Evolutionary conservation across 768 basidiomycete genomes (phyloP).

Genomic region (Amanita muscaria): DNA sequence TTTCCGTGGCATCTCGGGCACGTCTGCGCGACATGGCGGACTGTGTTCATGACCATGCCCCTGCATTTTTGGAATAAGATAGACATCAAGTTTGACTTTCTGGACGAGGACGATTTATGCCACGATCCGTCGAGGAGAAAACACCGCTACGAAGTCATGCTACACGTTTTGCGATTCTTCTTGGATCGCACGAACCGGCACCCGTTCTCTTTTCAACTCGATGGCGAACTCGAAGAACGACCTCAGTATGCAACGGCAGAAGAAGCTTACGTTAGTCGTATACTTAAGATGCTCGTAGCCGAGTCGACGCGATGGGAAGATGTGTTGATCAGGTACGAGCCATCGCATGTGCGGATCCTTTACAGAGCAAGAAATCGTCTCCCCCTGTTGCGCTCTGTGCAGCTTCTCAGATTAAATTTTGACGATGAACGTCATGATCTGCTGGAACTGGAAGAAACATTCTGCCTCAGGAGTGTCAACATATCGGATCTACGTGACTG

Average conservation of each 20-base stretch:
- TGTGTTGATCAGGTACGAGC: not conserved
- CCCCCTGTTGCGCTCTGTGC: not conserved
- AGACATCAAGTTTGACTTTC: not conserved
- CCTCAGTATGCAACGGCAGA: not conserved
- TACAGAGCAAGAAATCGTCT: constrained; percentile 1
- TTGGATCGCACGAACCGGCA: not conserved
- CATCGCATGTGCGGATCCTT: not conserved
- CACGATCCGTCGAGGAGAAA: not conserved
- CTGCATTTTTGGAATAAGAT: constrained; percentile 3
- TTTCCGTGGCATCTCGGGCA: constrained; percentile 7
- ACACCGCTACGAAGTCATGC: not conserved
- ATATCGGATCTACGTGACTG: not conserved
- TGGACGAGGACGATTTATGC: constrained; percentile 1
- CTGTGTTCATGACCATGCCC: not conserved
- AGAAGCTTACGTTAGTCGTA: not conserved
- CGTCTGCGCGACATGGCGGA: constrained; percentile 4
- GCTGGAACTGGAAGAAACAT: constrained; percentile 1
- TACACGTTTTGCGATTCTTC: not conserved
- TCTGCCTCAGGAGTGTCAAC: not conserved
- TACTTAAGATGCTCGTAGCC: not conserved
- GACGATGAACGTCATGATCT: not conserved
- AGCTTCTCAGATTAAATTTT: not conserved
- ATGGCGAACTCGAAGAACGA: not conserved
- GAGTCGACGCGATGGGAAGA: constrained; percentile 1
- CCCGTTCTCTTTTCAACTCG: constrained; percentile 1